Conservation (phyloP, 1,139 yeast species). For the Scheffersomyces parashehatae region DNA sequence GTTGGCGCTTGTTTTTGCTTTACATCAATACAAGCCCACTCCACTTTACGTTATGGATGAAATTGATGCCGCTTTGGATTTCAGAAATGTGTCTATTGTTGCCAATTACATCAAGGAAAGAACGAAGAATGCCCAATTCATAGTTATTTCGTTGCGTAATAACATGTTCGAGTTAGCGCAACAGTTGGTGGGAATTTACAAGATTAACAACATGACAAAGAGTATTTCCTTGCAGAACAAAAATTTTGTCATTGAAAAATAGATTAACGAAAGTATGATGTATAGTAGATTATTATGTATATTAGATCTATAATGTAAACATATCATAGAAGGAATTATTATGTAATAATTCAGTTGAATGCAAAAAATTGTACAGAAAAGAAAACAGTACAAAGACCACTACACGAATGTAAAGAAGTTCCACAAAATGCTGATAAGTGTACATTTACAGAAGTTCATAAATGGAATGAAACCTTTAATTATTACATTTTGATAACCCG, state of each 20-base stretch:
- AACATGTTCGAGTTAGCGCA: slow-evolving; percentile 97
- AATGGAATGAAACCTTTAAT: no score
- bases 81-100: slow-evolving; percentile 93
- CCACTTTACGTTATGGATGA: slow-evolving; percentile 99
- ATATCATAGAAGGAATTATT: background rate
- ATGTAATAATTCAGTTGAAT: no score
- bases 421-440: no score
- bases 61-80: slow-evolving; percentile 97
- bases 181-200: slow-evolving; percentile 92
- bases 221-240: slow-evolving; percentile 76
- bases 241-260: slow-evolving; percentile 33
- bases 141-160: slow-evolving; percentile 91
- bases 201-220: slow-evolving; percentile 85
- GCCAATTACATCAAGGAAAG: slow-evolving; percentile 96
- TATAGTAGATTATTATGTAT: background rate
- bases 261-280: slow-evolving; percentile 1
- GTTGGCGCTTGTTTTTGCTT: slow-evolving; percentile 91
- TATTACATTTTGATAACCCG: no score
- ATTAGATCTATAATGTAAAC: background rate
- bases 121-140: slow-evolving; percentile 94
- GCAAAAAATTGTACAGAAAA: no score
- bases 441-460: no score
- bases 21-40: slow-evolving; percentile 95
- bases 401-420: no score
- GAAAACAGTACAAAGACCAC: no score